These are phyloP conservation scores for Penium margaritaceum DNA, from an alignment of 139 green algal genomes.

Conservation along the genomic window DNA sequence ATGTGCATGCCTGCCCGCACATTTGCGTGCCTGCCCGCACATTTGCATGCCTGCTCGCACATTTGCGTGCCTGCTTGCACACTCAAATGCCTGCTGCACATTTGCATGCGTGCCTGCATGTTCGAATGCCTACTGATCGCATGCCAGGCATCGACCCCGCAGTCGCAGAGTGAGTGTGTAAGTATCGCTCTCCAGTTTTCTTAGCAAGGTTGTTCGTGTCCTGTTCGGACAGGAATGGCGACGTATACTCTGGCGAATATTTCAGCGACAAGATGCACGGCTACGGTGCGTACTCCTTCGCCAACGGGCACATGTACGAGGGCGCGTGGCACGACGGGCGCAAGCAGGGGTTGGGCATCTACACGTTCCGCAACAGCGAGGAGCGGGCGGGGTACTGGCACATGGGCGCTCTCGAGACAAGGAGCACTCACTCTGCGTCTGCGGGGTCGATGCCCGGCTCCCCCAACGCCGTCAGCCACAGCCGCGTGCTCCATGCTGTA, in stretches of 20 bases:
- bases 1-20: too few relatives aligned
- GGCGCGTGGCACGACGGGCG: slow-evolving; percentile 41
- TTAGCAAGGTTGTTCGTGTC: too few relatives aligned
- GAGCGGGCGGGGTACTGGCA: slow-evolving; percentile 34
- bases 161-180: too few relatives aligned
- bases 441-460: too few relatives aligned
- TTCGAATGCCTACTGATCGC: too few relatives aligned
- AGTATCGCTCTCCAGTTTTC: too few relatives aligned
- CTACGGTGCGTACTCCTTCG: slow-evolving; percentile 31
- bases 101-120: too few relatives aligned
- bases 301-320: slow-evolving; percentile 40
- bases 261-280: slow-evolving; percentile 43
- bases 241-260: slow-evolving; percentile 38
- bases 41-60: too few relatives aligned
- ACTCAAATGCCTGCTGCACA: too few relatives aligned
- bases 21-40: too few relatives aligned
- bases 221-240: slow-evolving; percentile 44
- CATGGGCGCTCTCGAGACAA: slow-evolving; percentile 33
- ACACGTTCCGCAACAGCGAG: slow-evolving; percentile 43
- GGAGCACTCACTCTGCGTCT: slow-evolving; percentile 31
- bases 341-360: slow-evolving; percentile 38
- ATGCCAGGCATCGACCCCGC: too few relatives aligned
- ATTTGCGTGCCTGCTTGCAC: too few relatives aligned
- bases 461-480: slow-evolving; percentile 20
- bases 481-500: slow-evolving; percentile 29